phyloP scores from a whole-genome alignment of 768 basidiomycete genomes.

The Phylloporus sp. region DNA sequence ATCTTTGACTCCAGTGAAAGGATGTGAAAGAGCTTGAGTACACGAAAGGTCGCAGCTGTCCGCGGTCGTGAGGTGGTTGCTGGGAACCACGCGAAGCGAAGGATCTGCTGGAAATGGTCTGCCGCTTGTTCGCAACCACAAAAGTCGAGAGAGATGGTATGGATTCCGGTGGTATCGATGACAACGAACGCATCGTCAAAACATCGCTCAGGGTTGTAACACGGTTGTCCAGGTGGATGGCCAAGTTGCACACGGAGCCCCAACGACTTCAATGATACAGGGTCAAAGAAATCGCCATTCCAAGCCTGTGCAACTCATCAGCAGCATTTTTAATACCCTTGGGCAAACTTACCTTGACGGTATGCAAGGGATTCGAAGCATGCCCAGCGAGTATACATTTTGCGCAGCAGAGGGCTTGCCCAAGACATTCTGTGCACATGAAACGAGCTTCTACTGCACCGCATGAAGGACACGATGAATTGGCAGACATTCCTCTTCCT shows the following conservation, averaged over 20 bases:
- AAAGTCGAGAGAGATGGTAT: neutral
- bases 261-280: too few relatives aligned
- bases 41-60: neutral
- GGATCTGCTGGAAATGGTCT: neutral
- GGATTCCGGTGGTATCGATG: neutral
- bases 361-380: neutral
- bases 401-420: neutral
- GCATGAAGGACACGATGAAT: neutral
- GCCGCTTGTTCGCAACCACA: neutral
- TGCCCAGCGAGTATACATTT: neutral
- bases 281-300: too few relatives aligned
- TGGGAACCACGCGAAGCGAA: neutral
- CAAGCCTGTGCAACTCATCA: too few relatives aligned
- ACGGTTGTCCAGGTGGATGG: too few relatives aligned
- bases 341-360: constrained; percentile 2
- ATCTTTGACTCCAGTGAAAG: neutral
- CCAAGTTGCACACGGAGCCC: too few relatives aligned
- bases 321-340: too few relatives aligned
- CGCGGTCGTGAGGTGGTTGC: neutral
- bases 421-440: constrained; percentile 1
- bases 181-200: neutral
- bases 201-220: neutral
- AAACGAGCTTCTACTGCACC: neutral
- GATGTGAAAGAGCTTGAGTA: neutral
- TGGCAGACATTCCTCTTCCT: neutral